These are phyloP conservation scores for Pythium coloratum DNA, from an alignment of 352 stramenopile species.

Conservation along the genomic window DNA sequence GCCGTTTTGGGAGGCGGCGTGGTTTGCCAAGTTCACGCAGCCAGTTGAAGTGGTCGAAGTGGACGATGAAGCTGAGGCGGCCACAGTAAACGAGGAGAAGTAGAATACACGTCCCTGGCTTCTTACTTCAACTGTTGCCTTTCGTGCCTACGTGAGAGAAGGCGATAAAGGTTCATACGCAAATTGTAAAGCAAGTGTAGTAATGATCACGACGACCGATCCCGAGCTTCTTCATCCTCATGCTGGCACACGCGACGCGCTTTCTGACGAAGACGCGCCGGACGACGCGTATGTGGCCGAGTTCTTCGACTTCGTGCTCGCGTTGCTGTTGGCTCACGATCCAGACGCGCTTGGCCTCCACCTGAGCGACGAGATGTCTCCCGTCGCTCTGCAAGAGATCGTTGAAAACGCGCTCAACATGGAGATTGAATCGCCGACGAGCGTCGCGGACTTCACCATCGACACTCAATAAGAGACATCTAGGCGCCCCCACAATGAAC, in stretches of 20 bases:
- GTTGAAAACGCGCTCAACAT: background rate
- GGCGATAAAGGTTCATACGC: no score
- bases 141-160: no score
- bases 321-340: background rate
- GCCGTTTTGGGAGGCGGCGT: conserved; percentile 49
- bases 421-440: background rate
- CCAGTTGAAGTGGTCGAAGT: conserved; percentile 32
- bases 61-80: conserved; percentile 4
- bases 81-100: background rate
- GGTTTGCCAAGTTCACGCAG: conserved; percentile 61
- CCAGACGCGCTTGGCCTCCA: background rate
- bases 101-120: background rate
- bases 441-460: background rate
- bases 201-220: no score
- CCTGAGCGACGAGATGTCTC: background rate
- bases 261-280: no score
- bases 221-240: no score
- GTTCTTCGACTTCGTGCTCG: background rate
- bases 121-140: background rate
- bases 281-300: background rate
- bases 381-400: background rate
- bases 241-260: no score
- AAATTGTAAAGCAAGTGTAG: no score
- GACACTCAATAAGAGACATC: no score
- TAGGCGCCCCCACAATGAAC: no score